Evolutionary conservation across 148 eudicot genomes (phyloP).

Genomic region (Cornus florida): DNA sequence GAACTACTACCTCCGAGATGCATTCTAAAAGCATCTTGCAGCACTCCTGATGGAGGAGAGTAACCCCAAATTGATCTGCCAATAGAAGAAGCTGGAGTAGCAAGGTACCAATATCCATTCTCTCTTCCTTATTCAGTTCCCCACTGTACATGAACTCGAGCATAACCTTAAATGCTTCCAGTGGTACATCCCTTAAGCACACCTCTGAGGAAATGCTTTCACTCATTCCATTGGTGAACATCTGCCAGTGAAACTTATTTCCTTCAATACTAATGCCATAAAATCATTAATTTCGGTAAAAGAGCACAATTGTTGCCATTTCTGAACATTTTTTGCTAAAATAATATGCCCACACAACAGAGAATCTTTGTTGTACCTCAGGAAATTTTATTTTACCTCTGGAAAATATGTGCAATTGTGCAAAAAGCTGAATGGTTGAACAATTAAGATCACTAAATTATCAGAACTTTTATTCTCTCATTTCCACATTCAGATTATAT

Average conservation of each 20-base stretch:
- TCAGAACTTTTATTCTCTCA: background rate
- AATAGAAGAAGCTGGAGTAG: conserved; percentile 80
- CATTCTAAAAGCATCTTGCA: conserved; percentile 78
- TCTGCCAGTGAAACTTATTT: conserved; percentile 49
- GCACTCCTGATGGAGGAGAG: conserved; percentile 87
- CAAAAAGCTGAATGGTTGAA: background rate
- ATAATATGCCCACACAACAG: background rate
- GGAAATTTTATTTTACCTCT: background rate
- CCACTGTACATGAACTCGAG: conserved; percentile 79
- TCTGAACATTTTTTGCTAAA: background rate
- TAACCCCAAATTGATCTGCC: conserved; percentile 80
- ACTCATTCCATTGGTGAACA: conserved; percentile 97
- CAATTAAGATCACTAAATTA: background rate
- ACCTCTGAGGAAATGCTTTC: conserved; percentile 68
- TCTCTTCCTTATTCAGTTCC: conserved; percentile 47
- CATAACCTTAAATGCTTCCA: conserved; percentile 68
- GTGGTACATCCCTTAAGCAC: conserved; percentile 63
- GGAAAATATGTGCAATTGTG: background rate
- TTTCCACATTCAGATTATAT: background rate
- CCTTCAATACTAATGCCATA: background rate
- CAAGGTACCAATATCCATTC: conserved; percentile 44
- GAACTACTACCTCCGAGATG: conserved; percentile 83
- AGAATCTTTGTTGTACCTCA: background rate
- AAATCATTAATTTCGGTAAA: background rate
- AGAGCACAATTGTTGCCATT: conserved; percentile 1